These are phyloP conservation scores for Fusarium buxicola DNA, from an alignment of 2,329 filamentous ascomycete genomes.

Conservation along the genomic window DNA sequence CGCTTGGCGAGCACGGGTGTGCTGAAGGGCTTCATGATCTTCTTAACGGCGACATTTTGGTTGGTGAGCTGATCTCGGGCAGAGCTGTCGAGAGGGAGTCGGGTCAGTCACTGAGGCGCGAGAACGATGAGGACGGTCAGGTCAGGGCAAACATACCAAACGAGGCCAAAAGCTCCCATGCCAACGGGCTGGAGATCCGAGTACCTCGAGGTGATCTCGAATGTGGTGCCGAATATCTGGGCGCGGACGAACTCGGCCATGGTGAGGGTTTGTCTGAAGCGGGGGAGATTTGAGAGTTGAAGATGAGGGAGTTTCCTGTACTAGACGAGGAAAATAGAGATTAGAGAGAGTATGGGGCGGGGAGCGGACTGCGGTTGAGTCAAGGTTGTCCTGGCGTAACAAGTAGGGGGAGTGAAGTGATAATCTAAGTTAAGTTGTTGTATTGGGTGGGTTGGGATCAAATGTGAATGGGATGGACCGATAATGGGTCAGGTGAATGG, in stretches of 20 bases:
- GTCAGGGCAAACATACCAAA: conserved; percentile 75
- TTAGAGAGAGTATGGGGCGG: conserved; percentile 26
- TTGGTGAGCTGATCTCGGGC: conserved; percentile 97
- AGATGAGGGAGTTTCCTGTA: conserved; percentile 25
- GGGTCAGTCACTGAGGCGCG: conserved; percentile 14
- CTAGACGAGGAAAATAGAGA: conserved; percentile 31
- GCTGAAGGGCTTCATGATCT: conserved; percentile 99
- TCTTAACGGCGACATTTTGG: conserved; percentile 98
- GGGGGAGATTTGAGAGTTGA: conserved; percentile 20
- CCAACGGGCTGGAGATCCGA: conserved; percentile 98
- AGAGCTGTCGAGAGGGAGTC: conserved; percentile 69
- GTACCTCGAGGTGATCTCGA: conserved; percentile 99
- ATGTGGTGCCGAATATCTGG: conserved; percentile 99
- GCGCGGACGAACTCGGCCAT: conserved; percentile 99
- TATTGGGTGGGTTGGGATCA: conserved; percentile 33
- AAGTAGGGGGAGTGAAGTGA: conserved; percentile 28
- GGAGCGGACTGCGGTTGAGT: conserved; percentile 25
- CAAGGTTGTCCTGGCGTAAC: conserved; percentile 29
- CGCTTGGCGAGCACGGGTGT: conserved; percentile 98
- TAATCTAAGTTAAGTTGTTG: conserved; percentile 26
- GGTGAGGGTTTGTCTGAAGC: conserved; percentile 54
- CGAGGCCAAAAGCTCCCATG: conserved; percentile 98
- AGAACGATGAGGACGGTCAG: conserved; percentile 16
- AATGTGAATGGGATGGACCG: conserved; percentile 41
- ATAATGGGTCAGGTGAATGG: conserved; percentile 42